Base-by-base conservation (phyloP, 192 early-diverging fungal species). In the Phycomyces nitens region DNA sequence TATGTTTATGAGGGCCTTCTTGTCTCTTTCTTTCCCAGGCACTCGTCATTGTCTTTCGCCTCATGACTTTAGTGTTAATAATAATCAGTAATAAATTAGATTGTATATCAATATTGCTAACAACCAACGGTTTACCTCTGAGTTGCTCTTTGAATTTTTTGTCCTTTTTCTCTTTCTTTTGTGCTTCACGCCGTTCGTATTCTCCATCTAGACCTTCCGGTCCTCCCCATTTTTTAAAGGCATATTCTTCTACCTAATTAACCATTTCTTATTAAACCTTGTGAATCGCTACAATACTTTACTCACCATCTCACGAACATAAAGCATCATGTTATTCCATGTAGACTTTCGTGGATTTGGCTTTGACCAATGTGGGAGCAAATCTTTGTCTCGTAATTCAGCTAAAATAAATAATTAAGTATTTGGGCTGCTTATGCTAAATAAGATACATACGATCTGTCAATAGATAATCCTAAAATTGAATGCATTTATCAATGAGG, bases 241-340 rank as follows among this genome's bases (percentile, higher is more conserved):
- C 95, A 80, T 92, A 99, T n/a, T 69, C 77, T 71, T 99, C 97
- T 5, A 98, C 86, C 79, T 89, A 67, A 9, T n/a, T n/a, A n/a
- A 40, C 18, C 2, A n/a, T 18, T 23, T 23, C 38, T 42, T 10
- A 58, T 21, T 42, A 58, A 62, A 38, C 7, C 21, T 5, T 6
- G 21, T 18, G 27, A 44, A 42, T 43, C 21, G 20, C 21, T 54
- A 23, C 41, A 10, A 42, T 14, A 42, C 41, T 41, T 67, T 16
- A 16, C 38, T 51, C 68, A 86, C 90, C 69, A 93, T 89, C 60
- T 78, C 77, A 15, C 95, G 82, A 18, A 96, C 77, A 61, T 93
- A 99, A 18, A 99, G 76, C 71, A 94, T 85, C 97, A 99, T 99
- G 76, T 94, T 94, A 77, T 92, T 93, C 87, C 94, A 99, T 1